Evolutionary conservation across 495 filamentous ascomycete species (phyloP).

Genomic region (Penicillium samsonianum): DNA sequence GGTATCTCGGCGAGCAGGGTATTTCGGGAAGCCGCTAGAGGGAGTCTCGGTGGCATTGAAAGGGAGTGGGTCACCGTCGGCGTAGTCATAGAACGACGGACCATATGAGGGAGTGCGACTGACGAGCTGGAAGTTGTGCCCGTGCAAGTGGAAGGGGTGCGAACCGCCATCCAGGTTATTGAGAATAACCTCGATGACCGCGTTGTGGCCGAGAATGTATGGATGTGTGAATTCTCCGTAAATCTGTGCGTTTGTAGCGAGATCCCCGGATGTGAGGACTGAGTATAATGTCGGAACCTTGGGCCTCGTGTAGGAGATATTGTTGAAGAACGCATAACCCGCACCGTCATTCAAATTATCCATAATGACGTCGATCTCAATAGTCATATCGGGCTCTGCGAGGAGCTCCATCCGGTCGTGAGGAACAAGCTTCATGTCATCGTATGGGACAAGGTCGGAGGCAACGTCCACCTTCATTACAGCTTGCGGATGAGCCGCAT

Average conservation of each 20-base stretch:
- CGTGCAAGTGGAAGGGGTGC: slow-evolving; percentile 89
- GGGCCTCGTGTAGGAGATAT: slow-evolving; percentile 70
- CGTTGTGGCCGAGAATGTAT: slow-evolving; percentile 63
- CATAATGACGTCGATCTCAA: slow-evolving; percentile 43
- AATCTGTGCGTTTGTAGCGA: slow-evolving; percentile 61
- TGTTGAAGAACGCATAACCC: slow-evolving; percentile 72
- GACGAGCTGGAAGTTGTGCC: slow-evolving; percentile 78
- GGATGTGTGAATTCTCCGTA: slow-evolving; percentile 75
- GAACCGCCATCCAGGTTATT: slow-evolving; percentile 75
- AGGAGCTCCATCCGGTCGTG: slow-evolving; percentile 22
- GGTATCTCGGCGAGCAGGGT: slow-evolving; percentile 59
- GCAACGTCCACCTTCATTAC: slow-evolving; percentile 51
- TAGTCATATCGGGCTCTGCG: slow-evolving; percentile 30
- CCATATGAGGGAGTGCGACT: slow-evolving; percentile 47
- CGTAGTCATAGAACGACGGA: slow-evolving; percentile 37
- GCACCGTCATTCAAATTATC: slow-evolving; percentile 45
- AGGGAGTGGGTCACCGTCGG: slow-evolving; percentile 39
- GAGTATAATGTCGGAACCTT: slow-evolving; percentile 83
- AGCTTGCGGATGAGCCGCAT: slow-evolving; percentile 52
- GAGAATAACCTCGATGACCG: slow-evolving; percentile 74
- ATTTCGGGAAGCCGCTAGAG: slow-evolving; percentile 28
- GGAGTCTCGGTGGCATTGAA: slow-evolving; percentile 42
- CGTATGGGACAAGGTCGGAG: slow-evolving; percentile 45
- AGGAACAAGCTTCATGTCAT: slow-evolving; percentile 54
- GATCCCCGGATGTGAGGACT: slow-evolving; percentile 61